Evolutionary conservation across 352 stramenopile species (phyloP), one percentile per base, ranked within the genome.

Genomic region (Globisporangium polare): DNA sequence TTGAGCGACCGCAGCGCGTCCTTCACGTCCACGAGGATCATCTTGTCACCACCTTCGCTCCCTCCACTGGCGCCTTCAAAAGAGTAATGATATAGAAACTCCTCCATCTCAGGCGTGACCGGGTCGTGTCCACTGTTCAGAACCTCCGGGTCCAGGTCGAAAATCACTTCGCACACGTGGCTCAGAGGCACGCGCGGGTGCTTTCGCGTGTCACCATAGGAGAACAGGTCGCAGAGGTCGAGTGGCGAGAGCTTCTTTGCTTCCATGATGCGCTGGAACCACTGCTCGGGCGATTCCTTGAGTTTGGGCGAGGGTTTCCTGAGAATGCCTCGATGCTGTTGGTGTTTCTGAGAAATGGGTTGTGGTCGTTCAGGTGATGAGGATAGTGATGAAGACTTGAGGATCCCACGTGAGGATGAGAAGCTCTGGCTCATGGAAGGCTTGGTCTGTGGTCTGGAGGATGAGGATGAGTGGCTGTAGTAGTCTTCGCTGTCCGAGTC

Each of bases 141-240:
- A 22, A 54, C 55, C 35, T 65, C 53, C 0, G 74, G 72, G 6
- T 83, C 76, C 0, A 90, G 67, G 35, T 85, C 74, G 26, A 81
- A 87, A 3, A 90, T 58, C 41, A 86, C 66, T n/a, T 83, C 66
- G 37, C 74, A 88, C 2, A 88, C 68, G 33, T 86, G 66, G 27
- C 65, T 76, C 29, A 90, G 64, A 8, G 71, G 59, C 2, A 90
- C 74, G 15, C 69, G 52, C 5, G 50, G 59, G 39, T 90, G 69
- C 17, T 68, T 74, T 0, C 64, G 47, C 0, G 76, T 65, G 22
- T 86, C 65, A 12, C 74, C 78, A 24, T 67, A 81, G 18, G 66
- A 87, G 42, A 90, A 86, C 5, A 66, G 18, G 13, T 90, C 80
- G 41, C 68, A 84, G 24, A 90, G 42, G 66, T 90, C 78, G 0